phyloP scores from a whole-genome alignment of 2,329 filamentous ascomycete genomes.

The Sporothrix brunneoviolacea region DNA sequence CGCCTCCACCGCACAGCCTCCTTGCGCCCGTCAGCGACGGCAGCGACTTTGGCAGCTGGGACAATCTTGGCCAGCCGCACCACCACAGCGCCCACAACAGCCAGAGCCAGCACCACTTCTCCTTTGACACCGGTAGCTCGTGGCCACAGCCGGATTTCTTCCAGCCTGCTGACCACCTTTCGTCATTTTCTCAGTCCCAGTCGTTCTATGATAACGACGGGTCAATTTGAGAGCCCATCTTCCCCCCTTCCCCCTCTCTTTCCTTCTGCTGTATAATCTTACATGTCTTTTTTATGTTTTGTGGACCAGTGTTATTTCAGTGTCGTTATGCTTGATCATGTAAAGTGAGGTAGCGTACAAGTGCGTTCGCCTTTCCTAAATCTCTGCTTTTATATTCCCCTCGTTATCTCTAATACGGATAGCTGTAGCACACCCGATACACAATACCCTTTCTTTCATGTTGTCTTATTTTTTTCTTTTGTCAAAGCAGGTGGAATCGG shows the following conservation, averaged over 20 bases:
- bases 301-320: not conserved
- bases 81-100: not conserved
- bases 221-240: not conserved
- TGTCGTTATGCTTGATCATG: too few species aligned
- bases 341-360: too few species aligned
- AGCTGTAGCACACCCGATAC: too few species aligned
- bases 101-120: not conserved
- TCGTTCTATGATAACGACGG: slow-evolving; percentile 16
- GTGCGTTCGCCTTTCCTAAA: too few species aligned
- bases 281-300: not conserved
- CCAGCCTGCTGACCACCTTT: slow-evolving; percentile 4
- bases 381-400: too few species aligned
- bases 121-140: slow-evolving; percentile 12
- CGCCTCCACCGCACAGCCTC: too few species aligned
- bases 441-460: too few species aligned
- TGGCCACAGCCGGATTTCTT: slow-evolving; percentile 9
- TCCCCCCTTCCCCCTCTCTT: not conserved
- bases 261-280: not conserved
- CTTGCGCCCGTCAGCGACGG: not conserved
- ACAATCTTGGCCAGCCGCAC: not conserved
- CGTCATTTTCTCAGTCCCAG: slow-evolving; percentile 3
- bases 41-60: not conserved
- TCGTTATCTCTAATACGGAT: too few species aligned
- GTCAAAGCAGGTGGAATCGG: too few species aligned
- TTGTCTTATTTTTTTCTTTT: too few species aligned